A percentile compares a stretch with the other conserved stretches of the same genome.
Evolutionary conservation across 1,139 yeast genomes (phyloP).

Genomic region (Pichia sp.): DNA sequence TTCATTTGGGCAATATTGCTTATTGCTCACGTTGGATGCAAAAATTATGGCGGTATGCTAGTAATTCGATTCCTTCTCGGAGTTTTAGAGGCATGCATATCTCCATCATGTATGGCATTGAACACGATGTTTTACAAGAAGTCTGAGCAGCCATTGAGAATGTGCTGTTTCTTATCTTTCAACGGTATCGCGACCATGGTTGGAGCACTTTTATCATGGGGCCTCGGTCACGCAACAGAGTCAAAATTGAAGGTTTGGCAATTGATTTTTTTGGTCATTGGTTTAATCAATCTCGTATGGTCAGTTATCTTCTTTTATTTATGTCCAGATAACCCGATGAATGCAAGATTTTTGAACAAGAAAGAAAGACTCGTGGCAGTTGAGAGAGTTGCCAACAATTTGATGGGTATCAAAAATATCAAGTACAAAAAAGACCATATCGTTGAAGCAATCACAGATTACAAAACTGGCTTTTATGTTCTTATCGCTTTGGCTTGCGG

Average conservation of each 20-base stretch:
- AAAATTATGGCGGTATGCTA: conserved; percentile 33
- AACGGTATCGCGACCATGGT: conserved; percentile 11
- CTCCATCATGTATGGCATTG: conserved; percentile 33
- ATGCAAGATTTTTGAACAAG: conserved; percentile 30
- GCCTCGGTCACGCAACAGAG: conserved; percentile 14
- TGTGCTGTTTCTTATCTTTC: conserved; percentile 11
- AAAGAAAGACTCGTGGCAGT: conserved; percentile 33
- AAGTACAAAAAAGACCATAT: conserved; percentile 12
- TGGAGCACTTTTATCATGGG: conserved; percentile 15
- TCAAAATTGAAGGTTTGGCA: conserved; percentile 34
- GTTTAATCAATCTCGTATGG: conserved; percentile 43
- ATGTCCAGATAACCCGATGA: conserved; percentile 29
- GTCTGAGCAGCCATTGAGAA: conserved; percentile 18
- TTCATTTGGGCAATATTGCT: conserved; percentile 16
- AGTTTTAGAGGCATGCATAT: conserved; percentile 33
- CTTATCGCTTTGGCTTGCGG: conserved; percentile 11
- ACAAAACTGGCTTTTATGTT: conserved; percentile 11
- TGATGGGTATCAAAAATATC: conserved; percentile 21
- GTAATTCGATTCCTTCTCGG: conserved; percentile 36
- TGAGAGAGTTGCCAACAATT: conserved; percentile 20
- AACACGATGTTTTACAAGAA: conserved; percentile 36
- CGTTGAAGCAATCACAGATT: conserved; percentile 15
- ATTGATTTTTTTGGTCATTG: conserved; percentile 40
- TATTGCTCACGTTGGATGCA: conserved; percentile 14
- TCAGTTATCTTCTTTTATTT: conserved; percentile 30